Conservation (phyloP, 805 yeast species). For the Suhomyces emberorum region DNA sequence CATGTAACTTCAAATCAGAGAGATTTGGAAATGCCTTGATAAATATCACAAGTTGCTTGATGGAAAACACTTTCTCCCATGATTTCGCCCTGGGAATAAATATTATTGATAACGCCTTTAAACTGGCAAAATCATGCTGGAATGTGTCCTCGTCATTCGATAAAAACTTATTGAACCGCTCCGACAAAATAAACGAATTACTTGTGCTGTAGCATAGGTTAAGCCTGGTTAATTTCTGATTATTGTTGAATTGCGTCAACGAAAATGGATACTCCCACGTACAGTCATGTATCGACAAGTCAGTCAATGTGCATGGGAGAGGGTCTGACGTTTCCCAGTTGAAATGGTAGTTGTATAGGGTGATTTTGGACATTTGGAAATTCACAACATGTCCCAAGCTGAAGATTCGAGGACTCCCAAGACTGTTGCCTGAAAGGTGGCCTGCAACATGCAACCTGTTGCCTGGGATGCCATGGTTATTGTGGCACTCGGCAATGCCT, state of each 20-base stretch:
- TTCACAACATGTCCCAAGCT: constrained; percentile 42
- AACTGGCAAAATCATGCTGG: constrained; percentile 1
- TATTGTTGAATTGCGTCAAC: constrained; percentile 32
- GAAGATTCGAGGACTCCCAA: constrained; percentile 31
- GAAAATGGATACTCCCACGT: constrained; percentile 58
- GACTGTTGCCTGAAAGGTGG: constrained; percentile 1
- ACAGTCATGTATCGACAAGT: constrained; percentile 37
- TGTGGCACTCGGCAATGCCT: neutral
- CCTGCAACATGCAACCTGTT: constrained; percentile 1
- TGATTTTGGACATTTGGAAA: constrained; percentile 34
- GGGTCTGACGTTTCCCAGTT: constrained; percentile 31
- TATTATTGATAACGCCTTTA: constrained; percentile 3
- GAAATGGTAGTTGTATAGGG: constrained; percentile 41
- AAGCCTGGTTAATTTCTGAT: constrained; percentile 20
- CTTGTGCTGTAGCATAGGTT: constrained; percentile 23
- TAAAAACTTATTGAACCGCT: constrained; percentile 33
- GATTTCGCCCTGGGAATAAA: constrained; percentile 2
- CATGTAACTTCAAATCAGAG: constrained; percentile 14
- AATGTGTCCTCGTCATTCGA: constrained; percentile 1
- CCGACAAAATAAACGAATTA: constrained; percentile 35
- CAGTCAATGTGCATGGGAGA: constrained; percentile 15
- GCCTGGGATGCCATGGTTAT: neutral
- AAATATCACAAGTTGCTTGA: constrained; percentile 1
- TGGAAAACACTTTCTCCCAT: constrained; percentile 3
- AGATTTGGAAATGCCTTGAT: constrained; percentile 14